Evolutionary conservation across 345 rosid species (phyloP), one percentile per base, ranked within the genome.

Genomic region (Stellera chamaejasme): DNA sequence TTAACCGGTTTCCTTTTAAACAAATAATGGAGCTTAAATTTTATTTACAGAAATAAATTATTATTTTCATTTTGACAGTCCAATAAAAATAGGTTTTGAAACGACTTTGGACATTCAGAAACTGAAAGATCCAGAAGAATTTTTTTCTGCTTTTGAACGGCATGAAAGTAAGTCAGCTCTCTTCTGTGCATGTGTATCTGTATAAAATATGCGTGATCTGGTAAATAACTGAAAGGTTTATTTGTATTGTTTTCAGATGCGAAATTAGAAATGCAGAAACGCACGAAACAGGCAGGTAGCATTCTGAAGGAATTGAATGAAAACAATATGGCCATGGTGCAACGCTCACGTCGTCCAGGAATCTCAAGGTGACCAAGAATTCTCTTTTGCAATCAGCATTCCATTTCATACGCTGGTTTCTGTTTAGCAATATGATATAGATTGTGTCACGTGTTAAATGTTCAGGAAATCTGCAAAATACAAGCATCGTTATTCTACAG

Each of bases 261-360:
- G 39, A 75, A 62, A 61, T 75, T 67, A 58, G 98, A 92, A 69
- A 72, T 87, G 71, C 70, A 80, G 63, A 92, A 70, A 68, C 94
- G 78, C 74, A 82, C 78, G 62, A 92, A 70, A 68, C 94, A 79
- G 75, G 81, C 78, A 11, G 95, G 93, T 14, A 43, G 28, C 46
- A 42, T 48, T 65, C 69, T 54, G 14, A 43, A 46, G 47, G 84
- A 76, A 50, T 63, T 59, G 43, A 62, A 72, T 73, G 77, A 73
- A 58, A 45, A 69, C 43, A 65, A 50, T 46, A 62, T 50, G n/a
- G 49, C 77, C 49, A 51, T 57, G 58, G 69, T 61, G 43, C 51
- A 64, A 53, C 79, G 82, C 50, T 79, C 79, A 41, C 83, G 82
- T 55, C 79, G 97, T 43, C 85, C 82, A 6, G 98, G 87, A 59